Conservation (phyloP, 2,329 filamentous ascomycete species). For the Akanthomyces uredinophilus region DNA sequence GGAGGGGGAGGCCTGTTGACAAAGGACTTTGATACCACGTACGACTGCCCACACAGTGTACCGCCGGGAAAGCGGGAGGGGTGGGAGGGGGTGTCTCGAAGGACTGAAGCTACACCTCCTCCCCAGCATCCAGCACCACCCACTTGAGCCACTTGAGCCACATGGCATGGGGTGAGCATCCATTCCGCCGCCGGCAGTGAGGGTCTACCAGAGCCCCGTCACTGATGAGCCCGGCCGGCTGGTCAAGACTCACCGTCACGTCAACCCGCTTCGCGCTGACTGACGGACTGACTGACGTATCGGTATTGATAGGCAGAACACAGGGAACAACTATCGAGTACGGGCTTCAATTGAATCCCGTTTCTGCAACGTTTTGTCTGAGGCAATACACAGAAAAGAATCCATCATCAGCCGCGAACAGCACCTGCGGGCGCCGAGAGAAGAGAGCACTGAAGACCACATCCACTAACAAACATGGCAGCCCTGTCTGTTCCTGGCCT, state of each 20-base stretch:
- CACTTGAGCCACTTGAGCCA: neutral
- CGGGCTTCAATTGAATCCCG: conserved; percentile 5
- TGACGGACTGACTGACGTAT: neutral
- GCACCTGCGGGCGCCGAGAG: neutral
- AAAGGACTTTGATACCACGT: neutral
- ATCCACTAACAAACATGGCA: conserved; percentile 10
- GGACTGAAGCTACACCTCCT: neutral
- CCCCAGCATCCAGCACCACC: neutral
- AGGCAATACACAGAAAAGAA: neutral
- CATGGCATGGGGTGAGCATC: conserved; percentile 1
- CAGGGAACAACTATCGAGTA: neutral
- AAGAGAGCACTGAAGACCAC: neutral
- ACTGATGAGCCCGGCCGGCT: conserved; percentile 1
- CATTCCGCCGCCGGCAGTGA: conserved; percentile 11
- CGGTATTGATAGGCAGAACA: neutral
- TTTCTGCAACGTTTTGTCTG: neutral
- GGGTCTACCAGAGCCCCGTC: neutral
- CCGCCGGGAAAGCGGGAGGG: neutral
- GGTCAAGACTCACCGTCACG: conserved; percentile 2
- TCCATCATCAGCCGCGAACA: neutral
- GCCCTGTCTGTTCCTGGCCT: conserved; percentile 8
- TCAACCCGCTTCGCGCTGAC: conserved; percentile 3
- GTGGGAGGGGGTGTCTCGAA: neutral
- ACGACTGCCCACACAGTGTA: neutral
- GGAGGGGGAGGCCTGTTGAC: neutral